Conservation (phyloP, 1,284 basidiomycete genomes). For the Ustilago curta region DNA sequence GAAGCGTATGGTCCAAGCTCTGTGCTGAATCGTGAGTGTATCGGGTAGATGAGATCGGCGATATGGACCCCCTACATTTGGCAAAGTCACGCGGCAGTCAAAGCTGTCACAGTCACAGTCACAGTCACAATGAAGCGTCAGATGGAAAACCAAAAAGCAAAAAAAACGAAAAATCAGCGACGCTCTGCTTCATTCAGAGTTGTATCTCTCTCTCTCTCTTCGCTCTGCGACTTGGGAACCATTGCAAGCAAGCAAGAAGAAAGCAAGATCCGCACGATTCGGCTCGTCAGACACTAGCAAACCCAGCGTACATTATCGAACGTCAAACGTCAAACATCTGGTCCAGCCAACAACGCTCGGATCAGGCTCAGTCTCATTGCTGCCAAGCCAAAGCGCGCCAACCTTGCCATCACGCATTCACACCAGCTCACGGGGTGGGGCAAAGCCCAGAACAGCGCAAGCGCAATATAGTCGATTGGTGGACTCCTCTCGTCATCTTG, state of each 20-base stretch:
- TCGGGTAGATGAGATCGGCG: conserved; percentile 13
- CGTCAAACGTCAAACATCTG: not conserved
- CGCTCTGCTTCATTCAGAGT: conserved; percentile 1
- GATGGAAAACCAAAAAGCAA: not conserved
- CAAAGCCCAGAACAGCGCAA: not conserved
- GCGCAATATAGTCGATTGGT: not conserved
- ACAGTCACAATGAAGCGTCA: too few species aligned
- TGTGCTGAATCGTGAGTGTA: not conserved
- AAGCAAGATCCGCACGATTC: conserved; percentile 13
- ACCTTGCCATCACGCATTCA: not conserved
- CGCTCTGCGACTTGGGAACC: too few species aligned
- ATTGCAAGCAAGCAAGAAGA: not conserved
- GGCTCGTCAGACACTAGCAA: conserved; percentile 10
- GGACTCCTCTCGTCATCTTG: not conserved
- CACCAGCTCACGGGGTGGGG: not conserved
- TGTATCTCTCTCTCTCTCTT: too few species aligned
- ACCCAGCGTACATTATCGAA: too few species aligned
- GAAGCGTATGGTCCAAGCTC: too few species aligned
- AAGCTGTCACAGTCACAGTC: too few species aligned
- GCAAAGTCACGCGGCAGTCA: conserved; percentile 35
- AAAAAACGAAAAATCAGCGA: too few species aligned
- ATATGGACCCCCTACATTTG: not conserved
- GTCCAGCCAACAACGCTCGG: not conserved
- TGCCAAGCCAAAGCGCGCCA: too few species aligned
- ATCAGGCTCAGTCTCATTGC: conserved; percentile 3